phyloP scores from a whole-genome alignment of 1,284 basidiomycete genomes.

The Tausonia pullulans region DNA sequence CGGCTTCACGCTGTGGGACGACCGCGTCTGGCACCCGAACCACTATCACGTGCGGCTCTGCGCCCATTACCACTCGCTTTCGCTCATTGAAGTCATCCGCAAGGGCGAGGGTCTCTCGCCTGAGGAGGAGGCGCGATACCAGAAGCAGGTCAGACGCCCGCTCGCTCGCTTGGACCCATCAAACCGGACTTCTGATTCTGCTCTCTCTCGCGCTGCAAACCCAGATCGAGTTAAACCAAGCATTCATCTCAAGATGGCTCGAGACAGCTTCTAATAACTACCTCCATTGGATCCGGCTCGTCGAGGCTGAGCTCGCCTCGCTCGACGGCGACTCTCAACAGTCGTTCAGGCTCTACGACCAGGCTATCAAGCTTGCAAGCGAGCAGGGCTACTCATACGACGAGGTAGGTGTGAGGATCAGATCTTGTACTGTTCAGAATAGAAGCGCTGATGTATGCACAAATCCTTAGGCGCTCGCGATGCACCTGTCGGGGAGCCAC shows the following conservation, averaged over 20 bases:
- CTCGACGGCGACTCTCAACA: slow-evolving; percentile 38
- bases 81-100: slow-evolving; percentile 36
- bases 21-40: slow-evolving; percentile 49
- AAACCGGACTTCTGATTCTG: too few species aligned
- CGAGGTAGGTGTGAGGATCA: slow-evolving; percentile 43
- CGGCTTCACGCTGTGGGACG: slow-evolving; percentile 50
- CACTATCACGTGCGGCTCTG: slow-evolving; percentile 9
- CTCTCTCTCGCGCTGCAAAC: too few species aligned
- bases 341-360: slow-evolving; percentile 53
- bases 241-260: slow-evolving; percentile 51
- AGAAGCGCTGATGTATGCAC: too few species aligned
- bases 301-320: slow-evolving; percentile 37
- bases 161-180: neutral
- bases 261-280: slow-evolving; percentile 55
- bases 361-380: slow-evolving; percentile 45
- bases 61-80: slow-evolving; percentile 36
- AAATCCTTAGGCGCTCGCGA: too few species aligned
- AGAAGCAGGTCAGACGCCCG: slow-evolving; percentile 24
- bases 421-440: too few species aligned
- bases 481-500: slow-evolving; percentile 49
- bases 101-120: slow-evolving; percentile 11
- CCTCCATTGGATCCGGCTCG: slow-evolving; percentile 52
- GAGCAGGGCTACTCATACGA: neutral
- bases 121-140: slow-evolving; percentile 38
- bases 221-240: slow-evolving; percentile 50